Base-by-base conservation (phyloP, 768 basidiomycete genomes). In the Pleurotus djamor region DNA sequence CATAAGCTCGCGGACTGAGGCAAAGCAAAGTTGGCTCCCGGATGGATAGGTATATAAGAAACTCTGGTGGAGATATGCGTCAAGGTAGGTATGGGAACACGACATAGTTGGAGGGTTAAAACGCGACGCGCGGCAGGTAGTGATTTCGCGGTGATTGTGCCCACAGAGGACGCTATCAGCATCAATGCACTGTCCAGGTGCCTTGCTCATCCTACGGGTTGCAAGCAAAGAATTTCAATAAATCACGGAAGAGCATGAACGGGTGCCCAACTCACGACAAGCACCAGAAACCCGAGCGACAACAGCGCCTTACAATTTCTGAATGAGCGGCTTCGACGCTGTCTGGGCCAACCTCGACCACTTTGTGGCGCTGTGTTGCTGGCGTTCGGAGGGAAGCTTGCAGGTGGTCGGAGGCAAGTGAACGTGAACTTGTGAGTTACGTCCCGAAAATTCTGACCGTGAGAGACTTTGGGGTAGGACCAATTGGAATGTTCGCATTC, bases 161-260 rank as follows among this genome's bases (percentile, higher is more conserved):
- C 86, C 83, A 80, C 81, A 79, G 83, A 86, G 83, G 87, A 88
- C 84, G 83, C 88, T 85, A 85, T 85, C 76, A 90, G 83, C 90
- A 92, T 92, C 82, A 86, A 89, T 85, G 75, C 68, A 72, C 74
- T 75, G 76, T 79, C 77, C 84, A 87, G 80, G 28, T 56, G 54
- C 21, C 33, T 13, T 44, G 41, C 41, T 41, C 54, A 56, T 56
- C 38, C 54, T 56, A 28, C 21, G 21, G 21, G 21, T 43, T 32
- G 10, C 54, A 44, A 44, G 16, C 9, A 10, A 41, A 13, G 13
- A 33, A 28, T 36, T 43, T 9, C 9, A 43, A n/a, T 43, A 10
- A 9, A 43, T 9, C n/a, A n/a, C 10, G 10, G 10, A 43, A 43
- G 41, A 43, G 10, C 45, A 12, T 2, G 16, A 47, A 17, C 13